phyloP scores from a whole-genome alignment of 306 rosid species.

The Quercus engelmannii region DNA sequence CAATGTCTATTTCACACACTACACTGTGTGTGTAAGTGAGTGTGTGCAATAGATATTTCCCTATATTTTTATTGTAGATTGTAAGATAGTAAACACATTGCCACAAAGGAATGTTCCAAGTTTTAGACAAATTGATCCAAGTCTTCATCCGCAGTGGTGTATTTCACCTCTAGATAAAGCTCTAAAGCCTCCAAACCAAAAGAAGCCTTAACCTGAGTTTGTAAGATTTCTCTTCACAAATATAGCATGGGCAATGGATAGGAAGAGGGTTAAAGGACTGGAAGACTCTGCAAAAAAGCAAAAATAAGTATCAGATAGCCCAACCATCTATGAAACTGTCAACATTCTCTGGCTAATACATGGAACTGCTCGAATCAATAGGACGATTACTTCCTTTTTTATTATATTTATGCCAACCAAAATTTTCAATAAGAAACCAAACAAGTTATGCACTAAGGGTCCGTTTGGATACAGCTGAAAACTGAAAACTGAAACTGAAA shows the following conservation, averaged over 20 bases:
- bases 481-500: too few species aligned
- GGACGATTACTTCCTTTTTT: too few species aligned
- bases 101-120: not conserved
- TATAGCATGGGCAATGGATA: constrained; percentile 19
- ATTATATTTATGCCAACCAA: too few species aligned
- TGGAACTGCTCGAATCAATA: too few species aligned
- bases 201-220: constrained; percentile 34
- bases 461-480: too few species aligned
- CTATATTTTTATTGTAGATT: not conserved
- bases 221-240: constrained; percentile 28
- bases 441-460: too few species aligned
- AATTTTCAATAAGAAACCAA: too few species aligned
- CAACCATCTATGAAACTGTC: not conserved
- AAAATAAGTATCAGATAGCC: not conserved
- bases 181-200: constrained; percentile 36
- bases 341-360: too few species aligned
- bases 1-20: too few species aligned
- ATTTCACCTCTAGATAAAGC: constrained; percentile 48
- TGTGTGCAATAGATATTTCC: not conserved
- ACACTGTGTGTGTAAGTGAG: too few species aligned
- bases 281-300: constrained; percentile 29
- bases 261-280: constrained; percentile 10
- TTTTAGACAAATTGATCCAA: constrained; percentile 32
- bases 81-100: not conserved
- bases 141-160: constrained; percentile 26